Conservation (phyloP, 768 basidiomycete genomes). For the Tulasnella calospora region DNA sequence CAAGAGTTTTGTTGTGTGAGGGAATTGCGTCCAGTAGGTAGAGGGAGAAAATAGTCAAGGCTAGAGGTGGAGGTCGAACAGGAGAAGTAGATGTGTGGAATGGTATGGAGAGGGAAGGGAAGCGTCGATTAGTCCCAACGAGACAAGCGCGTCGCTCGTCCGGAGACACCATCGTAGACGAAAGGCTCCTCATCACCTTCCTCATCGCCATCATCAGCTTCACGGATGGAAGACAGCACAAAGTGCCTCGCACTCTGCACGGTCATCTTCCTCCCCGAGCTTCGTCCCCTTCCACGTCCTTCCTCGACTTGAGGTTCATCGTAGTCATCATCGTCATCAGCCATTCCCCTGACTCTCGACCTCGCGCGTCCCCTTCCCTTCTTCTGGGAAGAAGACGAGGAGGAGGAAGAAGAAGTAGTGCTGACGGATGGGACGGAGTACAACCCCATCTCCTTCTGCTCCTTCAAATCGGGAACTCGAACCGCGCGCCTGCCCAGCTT, state of each 20-base stretch:
- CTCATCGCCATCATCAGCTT: neutral
- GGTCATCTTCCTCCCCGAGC: neutral
- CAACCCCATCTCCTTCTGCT: slow-evolving; percentile 15
- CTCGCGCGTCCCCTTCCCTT: neutral
- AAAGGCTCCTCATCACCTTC: neutral
- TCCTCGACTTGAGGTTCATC: neutral
- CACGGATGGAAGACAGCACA: neutral
- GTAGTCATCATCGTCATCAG: neutral
- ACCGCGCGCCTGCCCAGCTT: slow-evolving; percentile 5
- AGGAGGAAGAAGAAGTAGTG: neutral
- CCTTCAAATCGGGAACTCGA: neutral
- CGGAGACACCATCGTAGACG: neutral
- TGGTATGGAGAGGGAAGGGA: neutral
- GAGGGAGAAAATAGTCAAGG: neutral
- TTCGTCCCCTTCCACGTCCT: neutral
- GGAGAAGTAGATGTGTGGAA: neutral
- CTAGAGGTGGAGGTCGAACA: neutral
- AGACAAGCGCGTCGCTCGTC: neutral
- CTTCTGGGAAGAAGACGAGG: neutral
- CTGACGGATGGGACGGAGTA: neutral
- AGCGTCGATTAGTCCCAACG: neutral
- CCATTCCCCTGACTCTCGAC: neutral
- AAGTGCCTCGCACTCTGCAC: neutral
- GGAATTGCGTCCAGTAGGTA: neutral
- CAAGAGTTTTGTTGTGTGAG: too few species aligned